A percentile compares a stretch with the other conserved stretches of the same genome.
Conservation (phyloP, 768 basidiomycete species). For the Boletus sp. region DNA sequence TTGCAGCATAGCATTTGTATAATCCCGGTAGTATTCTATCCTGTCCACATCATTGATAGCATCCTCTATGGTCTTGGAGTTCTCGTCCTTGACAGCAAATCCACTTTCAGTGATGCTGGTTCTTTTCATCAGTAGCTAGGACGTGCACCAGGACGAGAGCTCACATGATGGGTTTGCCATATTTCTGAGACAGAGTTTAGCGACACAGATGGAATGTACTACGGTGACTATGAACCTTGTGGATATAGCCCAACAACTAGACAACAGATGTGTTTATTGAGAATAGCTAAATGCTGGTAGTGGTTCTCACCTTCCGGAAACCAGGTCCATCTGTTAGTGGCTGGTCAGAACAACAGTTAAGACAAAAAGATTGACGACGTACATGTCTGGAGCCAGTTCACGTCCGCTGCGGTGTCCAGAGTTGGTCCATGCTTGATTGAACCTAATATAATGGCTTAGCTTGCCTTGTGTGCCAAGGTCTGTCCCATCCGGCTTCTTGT, state of each 20-base stretch:
- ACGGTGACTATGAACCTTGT: slow-evolving; percentile 46
- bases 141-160: slow-evolving; percentile 11
- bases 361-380: slow-evolving; percentile 21
- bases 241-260: slow-evolving; percentile 66
- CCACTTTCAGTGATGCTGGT: slow-evolving; percentile 72
- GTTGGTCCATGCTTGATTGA: neutral
- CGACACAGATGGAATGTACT: neutral
- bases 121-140: neutral
- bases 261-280: neutral
- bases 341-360: slow-evolving; percentile 1
- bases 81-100: slow-evolving; percentile 70
- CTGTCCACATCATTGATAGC: slow-evolving; percentile 61
- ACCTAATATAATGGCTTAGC: slow-evolving; percentile 1
- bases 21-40: slow-evolving; percentile 66
- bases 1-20: slow-evolving; percentile 50
- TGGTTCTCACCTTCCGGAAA: slow-evolving; percentile 53
- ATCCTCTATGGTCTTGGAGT: slow-evolving; percentile 49
- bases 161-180: slow-evolving; percentile 57
- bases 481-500: slow-evolving; percentile 63
- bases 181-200: slow-evolving; percentile 32
- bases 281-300: neutral
- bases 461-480: slow-evolving; percentile 65
- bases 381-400: slow-evolving; percentile 72
- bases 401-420: slow-evolving; percentile 46
- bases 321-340: slow-evolving; percentile 55